Percentiles rank a stretch among this genome's conserved stretches.
Conservation (phyloP, 2,329 filamentous ascomycete genomes). For the Cadophora sp. region DNA sequence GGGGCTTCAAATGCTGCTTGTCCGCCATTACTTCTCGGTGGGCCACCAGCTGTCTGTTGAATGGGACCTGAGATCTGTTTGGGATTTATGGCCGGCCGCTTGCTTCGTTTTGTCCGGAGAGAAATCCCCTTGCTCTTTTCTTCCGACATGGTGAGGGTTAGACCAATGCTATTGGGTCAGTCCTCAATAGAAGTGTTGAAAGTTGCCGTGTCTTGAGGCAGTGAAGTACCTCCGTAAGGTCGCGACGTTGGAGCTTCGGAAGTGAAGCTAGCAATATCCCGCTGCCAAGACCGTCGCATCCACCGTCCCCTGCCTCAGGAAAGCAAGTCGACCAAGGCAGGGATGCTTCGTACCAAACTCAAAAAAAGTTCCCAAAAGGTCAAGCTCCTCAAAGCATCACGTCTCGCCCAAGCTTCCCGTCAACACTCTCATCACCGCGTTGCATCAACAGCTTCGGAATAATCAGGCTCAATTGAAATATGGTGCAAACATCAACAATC, state of each 20-base stretch:
- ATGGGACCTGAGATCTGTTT: conserved; percentile 68
- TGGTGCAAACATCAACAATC: conserved; percentile 60
- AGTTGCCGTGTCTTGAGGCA: neutral
- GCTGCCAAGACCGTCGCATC: conserved; percentile 2
- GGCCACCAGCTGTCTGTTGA: conserved; percentile 56
- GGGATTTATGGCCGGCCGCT: conserved; percentile 66
- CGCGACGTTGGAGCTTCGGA: conserved; percentile 2
- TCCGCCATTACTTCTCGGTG: conserved; percentile 47
- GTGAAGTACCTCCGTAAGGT: neutral
- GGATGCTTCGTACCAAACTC: neutral
- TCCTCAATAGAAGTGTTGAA: neutral
- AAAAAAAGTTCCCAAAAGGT: conserved; percentile 18
- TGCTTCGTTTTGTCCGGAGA: conserved; percentile 67
- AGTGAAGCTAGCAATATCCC: neutral
- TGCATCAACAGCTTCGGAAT: conserved; percentile 2
- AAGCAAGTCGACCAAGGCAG: neutral
- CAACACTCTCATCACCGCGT: conserved; percentile 18
- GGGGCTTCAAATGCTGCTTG: conserved; percentile 46
- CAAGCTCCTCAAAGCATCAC: conserved; percentile 4
- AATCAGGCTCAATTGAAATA: conserved; percentile 38
- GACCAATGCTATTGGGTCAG: neutral
- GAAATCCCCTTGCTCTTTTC: conserved; percentile 65
- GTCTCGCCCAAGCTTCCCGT: conserved; percentile 21
- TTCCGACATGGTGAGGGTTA: conserved; percentile 60
- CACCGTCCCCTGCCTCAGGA: conserved; percentile 1